Evolutionary conservation across 1,284 basidiomycete genomes (phyloP), one percentile per base, ranked within the genome.

Genomic region (Moesziomyces globuligerus): DNA sequence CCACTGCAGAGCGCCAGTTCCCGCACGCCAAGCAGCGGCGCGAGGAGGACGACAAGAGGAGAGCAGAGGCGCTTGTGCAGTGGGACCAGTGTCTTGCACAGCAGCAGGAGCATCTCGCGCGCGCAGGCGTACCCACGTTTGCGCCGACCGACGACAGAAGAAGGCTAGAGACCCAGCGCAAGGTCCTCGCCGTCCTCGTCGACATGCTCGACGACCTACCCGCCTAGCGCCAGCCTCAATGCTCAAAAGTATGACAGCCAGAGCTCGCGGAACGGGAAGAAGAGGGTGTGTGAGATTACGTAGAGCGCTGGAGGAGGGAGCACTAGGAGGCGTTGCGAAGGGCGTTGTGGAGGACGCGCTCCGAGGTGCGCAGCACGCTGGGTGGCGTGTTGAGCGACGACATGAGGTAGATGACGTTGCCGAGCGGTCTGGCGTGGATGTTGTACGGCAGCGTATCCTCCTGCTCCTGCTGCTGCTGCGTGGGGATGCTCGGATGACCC

Each of bases 391-490:
- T 94, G 40, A 98, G 86, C 83, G 91, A 94, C 7, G 89, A 90
- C 88, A 98, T 97, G 82, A 97, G 90, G 83, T 98, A 98, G 11
- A 91, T 90, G 10, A 97, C 90, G 76, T 96, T 90, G 0, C 95
- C 95, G 24, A 98, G 85, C 0, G 95, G 94, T 64, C 95, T 86
- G 58, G 89, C 93, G 82, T 98, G 91, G 17, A 97, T 87, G 20
- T 89, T 87, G 78, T 90, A 93, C 7, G 81, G 79, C 39, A 72
- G 49, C 56, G 72, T 80, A 9, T 57, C 47, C n/a, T 47, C 54
- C 10, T 40, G 20, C 17, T 15, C 39, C 18, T 23, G 11, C 18
- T 23, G 11, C 29, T 18, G 40, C 34, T 17, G 47, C 40, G 29
- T 32, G 6, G 74, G 71, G 0, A 66, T n/a, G 28, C 41, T 46